A percentile compares a stretch with the other conserved stretches of the same genome.
Conservation (phyloP, 2,329 filamentous ascomycete genomes). For the Trichophyton simii region DNA sequence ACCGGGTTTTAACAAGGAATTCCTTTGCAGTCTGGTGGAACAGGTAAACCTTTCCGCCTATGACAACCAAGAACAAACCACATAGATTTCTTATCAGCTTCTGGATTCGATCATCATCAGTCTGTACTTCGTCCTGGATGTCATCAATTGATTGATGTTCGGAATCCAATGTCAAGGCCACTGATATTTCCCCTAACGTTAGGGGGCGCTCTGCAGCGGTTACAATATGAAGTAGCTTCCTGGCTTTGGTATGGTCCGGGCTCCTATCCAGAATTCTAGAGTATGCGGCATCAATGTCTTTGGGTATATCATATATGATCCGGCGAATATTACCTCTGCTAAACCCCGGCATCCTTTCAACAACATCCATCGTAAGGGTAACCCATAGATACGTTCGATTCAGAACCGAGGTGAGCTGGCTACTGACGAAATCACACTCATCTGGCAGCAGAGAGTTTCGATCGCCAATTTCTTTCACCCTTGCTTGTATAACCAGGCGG, state of each 20-base stretch:
- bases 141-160: too few species aligned
- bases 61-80: not conserved
- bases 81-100: not conserved
- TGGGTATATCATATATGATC: too few species aligned
- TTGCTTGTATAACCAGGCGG: not conserved
- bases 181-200: not conserved
- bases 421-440: too few species aligned
- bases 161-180: not conserved
- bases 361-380: not conserved
- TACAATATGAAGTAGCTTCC: not conserved
- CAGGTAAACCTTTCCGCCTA: not conserved
- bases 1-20: constrained; percentile 19
- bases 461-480: not conserved
- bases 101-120: not conserved
- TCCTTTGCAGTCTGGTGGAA: not conserved
- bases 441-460: not conserved
- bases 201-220: not conserved
- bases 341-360: too few species aligned
- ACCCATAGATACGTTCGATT: not conserved
- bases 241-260: not conserved
- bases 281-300: not conserved
- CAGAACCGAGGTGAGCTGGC: not conserved
- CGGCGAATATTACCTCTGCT: too few species aligned
- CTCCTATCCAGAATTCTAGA: not conserved
- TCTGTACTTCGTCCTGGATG: too few species aligned